Base-by-base conservation (phyloP, 192 early-diverging fungal genomes). In the Entomortierella chlamydospora region DNA sequence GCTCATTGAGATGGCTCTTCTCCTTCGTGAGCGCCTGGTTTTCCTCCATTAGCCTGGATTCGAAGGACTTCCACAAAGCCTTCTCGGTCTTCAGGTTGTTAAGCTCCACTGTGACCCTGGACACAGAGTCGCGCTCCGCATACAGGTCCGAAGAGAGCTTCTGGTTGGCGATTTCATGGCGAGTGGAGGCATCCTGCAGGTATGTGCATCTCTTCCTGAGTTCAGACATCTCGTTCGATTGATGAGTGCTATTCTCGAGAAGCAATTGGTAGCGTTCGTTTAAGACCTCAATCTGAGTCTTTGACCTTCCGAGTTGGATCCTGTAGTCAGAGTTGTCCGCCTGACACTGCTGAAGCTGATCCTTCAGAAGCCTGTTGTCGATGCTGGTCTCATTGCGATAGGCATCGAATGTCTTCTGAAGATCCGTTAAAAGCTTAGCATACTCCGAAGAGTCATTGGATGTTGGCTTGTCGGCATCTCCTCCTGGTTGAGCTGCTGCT, bases 231-330 rank as follows among this genome's bases (percentile, higher is more conserved):
- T 95, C 92, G 8, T 82, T 86, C 39, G 68, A 80, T 56, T 88
- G 88, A n/a, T 84, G 81, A 18, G 85, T 85, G 43, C 79, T 69
- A 49, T 85, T 89, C 30, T 85, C 66, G 9, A 79, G 58, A 26
- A 93, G 70, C 43, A 86, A 81, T 62, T 92, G 84, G 83, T 91
- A 89, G n/a, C 92, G 88, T 43, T 89, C 87, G 30, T 83, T 78
- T 26, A 86, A 62, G 41, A 89, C 85, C 54, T 86, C 77, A 23
- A 87, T 71, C 64, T 90, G 86, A 49, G 88, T 84, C 77, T 91
- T 87, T 34, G 90, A 74, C 43, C 86, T 83, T 28, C 87, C 90
- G 20, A 90, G 84, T 18, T 90, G 84, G 54, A 93, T 88, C 11
- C 87, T 81, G n/a, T 88, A 81, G 26, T 91, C 87, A 2, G 85